phyloP scores from a whole-genome alignment of 768 basidiomycete species.

The Rhizopogon roseolus region DNA sequence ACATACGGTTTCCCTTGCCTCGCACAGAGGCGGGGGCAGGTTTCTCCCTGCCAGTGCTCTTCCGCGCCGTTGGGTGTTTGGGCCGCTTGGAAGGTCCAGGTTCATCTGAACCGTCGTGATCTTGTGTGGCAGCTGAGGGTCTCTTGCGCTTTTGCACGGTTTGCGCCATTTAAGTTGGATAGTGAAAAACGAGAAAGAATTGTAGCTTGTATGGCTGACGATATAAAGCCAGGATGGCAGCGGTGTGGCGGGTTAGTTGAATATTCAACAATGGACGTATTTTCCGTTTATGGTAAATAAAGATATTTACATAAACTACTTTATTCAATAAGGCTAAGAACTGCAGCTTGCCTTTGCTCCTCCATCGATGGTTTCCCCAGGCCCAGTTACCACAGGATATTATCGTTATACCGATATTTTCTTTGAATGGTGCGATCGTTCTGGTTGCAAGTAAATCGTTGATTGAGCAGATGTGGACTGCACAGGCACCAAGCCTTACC shows the following conservation, averaged over 20 bases:
- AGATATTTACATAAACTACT: not conserved
- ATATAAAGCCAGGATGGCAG: not conserved
- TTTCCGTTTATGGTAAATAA: not conserved
- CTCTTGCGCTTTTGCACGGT: conserved; percentile 52
- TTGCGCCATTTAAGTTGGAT: conserved; percentile 51
- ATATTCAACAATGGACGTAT: not conserved
- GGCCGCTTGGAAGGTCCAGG: conserved; percentile 39
- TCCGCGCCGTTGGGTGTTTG: conserved; percentile 67
- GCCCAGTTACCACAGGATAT: conserved; percentile 60
- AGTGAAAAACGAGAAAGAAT: conserved; percentile 1
- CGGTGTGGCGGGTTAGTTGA: too few relatives aligned
- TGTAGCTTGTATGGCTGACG: not conserved
- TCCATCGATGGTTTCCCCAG: conserved; percentile 30
- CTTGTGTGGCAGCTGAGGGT: conserved; percentile 41
- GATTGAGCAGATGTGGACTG: not conserved
- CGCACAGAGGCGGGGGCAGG: conserved; percentile 26
- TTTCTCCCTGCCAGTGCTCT: conserved; percentile 71
- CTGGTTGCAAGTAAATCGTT: not conserved
- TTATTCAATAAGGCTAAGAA: too few relatives aligned
- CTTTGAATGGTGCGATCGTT: conserved; percentile 63
- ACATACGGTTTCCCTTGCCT: conserved; percentile 22
- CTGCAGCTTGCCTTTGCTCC: too few relatives aligned
- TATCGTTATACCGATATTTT: conserved; percentile 84
- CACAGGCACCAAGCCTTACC: conserved; percentile 54
- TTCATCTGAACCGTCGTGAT: conserved; percentile 19